These are phyloP conservation scores for Blastocystis sp. DNA, from an alignment of 352 stramenopile species.

Conservation along the genomic window DNA sequence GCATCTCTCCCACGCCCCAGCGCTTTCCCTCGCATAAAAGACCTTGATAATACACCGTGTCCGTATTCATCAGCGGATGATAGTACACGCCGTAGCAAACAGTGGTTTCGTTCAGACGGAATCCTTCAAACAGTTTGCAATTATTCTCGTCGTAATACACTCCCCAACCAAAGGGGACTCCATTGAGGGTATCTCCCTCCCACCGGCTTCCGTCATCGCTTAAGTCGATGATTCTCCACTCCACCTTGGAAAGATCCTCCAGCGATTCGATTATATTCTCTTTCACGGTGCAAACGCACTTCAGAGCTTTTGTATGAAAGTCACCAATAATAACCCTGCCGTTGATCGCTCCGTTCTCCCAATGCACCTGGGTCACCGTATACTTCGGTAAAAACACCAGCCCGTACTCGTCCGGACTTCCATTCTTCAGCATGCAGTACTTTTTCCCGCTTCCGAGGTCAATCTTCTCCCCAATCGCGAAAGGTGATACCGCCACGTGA, in stretches of 20 bases:
- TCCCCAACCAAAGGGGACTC: conserved; percentile 3
- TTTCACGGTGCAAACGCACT: not conserved
- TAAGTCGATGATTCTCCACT: conserved; percentile 4
- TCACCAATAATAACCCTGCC: not conserved
- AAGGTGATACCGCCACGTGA: not conserved
- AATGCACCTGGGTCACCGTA: not conserved
- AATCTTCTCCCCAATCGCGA: not conserved
- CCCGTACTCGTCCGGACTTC: not conserved
- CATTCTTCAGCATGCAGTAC: not conserved
- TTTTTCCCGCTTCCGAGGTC: not conserved
- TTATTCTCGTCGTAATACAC: conserved; percentile 16
- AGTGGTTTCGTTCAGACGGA: not conserved
- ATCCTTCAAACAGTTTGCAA: not conserved
- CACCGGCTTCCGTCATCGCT: not conserved
- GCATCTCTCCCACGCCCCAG: not conserved
- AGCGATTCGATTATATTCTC: not conserved
- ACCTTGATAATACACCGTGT: not conserved
- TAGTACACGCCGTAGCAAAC: conserved; percentile 4
- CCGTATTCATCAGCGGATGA: not conserved
- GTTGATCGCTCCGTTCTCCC: not conserved
- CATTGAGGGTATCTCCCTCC: conserved; percentile 8
- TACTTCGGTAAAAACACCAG: not conserved
- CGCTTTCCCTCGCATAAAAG: not conserved
- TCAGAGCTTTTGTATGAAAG: not conserved
- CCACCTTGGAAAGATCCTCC: not conserved